Conservation (phyloP, 2,329 filamentous ascomycete species). For the Fonsecaea monophora region DNA sequence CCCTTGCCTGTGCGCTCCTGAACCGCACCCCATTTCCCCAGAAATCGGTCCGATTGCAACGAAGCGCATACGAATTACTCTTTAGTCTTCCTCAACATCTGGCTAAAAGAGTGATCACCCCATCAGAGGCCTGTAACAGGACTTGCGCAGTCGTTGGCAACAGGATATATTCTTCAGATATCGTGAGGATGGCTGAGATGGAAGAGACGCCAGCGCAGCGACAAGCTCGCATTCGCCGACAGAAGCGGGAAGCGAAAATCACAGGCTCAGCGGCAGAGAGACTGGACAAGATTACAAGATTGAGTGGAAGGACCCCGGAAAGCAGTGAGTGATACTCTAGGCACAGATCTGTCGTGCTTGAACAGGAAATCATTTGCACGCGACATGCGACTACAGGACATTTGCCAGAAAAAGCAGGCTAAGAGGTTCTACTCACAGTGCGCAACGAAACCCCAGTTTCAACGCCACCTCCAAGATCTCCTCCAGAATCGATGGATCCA, state of each 20-base stretch:
- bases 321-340: slow-evolving; percentile 42
- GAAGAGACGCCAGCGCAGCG: slow-evolving; percentile 56
- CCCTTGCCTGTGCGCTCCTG: neutral
- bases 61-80: neutral
- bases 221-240: slow-evolving; percentile 66
- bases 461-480: slow-evolving; percentile 43
- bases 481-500: slow-evolving; percentile 36
- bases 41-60: neutral
- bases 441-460: slow-evolving; percentile 39
- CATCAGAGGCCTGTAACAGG: neutral
- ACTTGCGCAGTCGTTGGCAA: neutral
- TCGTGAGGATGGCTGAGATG: slow-evolving; percentile 23
- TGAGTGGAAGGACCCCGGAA: slow-evolving; percentile 61
- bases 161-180: neutral
- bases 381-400: neutral
- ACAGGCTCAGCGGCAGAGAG: slow-evolving; percentile 63
- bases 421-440: slow-evolving; percentile 35
- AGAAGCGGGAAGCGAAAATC: slow-evolving; percentile 69
- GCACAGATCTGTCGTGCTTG: neutral
- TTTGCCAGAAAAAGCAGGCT: slow-evolving; percentile 13
- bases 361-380: neutral
- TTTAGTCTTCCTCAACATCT: neutral
- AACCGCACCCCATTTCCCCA: neutral
- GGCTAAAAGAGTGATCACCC: neutral
- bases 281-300: slow-evolving; percentile 66